phyloP scores from a whole-genome alignment of 2,329 filamentous ascomycete species.

The Alternaria brassicae region DNA sequence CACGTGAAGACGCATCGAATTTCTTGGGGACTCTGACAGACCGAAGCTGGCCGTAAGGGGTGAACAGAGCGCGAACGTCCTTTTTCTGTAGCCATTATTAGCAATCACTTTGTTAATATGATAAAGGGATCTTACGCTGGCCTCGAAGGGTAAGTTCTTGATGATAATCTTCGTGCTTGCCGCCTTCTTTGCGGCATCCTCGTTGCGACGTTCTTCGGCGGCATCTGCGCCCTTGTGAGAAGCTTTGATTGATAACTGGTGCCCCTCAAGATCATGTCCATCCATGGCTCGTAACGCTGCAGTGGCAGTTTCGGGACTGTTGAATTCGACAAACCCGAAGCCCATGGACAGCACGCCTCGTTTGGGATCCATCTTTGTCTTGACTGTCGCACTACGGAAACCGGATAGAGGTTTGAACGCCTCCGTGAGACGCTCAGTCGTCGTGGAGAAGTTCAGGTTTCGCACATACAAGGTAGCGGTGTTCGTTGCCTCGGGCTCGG shows the following conservation, averaged over 20 bases:
- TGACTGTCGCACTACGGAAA: constrained; percentile 87
- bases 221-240: constrained; percentile 89
- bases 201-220: constrained; percentile 81
- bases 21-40: constrained; percentile 95
- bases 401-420: constrained; percentile 83
- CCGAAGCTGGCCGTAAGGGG: constrained; percentile 88
- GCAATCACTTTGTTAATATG: constrained; percentile 13
- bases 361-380: constrained; percentile 93
- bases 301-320: constrained; percentile 76
- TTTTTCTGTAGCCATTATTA: constrained; percentile 67
- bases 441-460: constrained; percentile 92
- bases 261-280: constrained; percentile 83
- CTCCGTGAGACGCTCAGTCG: constrained; percentile 75
- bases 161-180: constrained; percentile 92
- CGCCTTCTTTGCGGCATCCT: constrained; percentile 82
- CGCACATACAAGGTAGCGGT: constrained; percentile 89
- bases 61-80: constrained; percentile 84
- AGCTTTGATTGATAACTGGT: constrained; percentile 82
- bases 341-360: constrained; percentile 94
- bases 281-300: constrained; percentile 87
- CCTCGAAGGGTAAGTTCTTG: constrained; percentile 98
- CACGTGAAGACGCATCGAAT: constrained; percentile 85
- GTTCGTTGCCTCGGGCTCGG: constrained; percentile 62
- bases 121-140: constrained; percentile 49
- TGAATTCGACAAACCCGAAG: constrained; percentile 90